Conservation (phyloP, 768 basidiomycete genomes). For the Inosperma sp. region DNA sequence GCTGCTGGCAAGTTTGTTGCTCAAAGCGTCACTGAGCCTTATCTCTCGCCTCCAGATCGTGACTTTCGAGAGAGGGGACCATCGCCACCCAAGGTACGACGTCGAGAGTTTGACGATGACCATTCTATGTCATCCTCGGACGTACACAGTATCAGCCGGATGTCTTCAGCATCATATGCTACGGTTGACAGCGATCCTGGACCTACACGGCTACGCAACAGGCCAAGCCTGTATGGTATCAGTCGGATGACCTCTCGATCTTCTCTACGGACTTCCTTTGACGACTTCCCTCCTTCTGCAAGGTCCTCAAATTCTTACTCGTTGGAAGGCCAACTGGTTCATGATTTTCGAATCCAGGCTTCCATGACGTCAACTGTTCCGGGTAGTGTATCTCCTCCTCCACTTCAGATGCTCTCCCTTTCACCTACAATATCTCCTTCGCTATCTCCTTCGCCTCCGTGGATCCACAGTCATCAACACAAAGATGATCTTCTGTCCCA, state of each 20-base stretch:
- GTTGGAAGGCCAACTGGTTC: conserved; percentile 66
- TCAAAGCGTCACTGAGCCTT: conserved; percentile 21
- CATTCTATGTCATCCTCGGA: conserved; percentile 90
- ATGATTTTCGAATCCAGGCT: conserved; percentile 69
- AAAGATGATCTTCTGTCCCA: conserved; percentile 32
- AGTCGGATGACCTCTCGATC: conserved; percentile 75
- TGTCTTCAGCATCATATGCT: conserved; percentile 76
- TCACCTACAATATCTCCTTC: conserved; percentile 58
- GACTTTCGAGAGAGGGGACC: conserved; percentile 44
- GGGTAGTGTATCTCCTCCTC: conserved; percentile 70
- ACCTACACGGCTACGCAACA: conserved; percentile 59
- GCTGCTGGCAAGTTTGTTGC: conserved; percentile 53
- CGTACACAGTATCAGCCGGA: conserved; percentile 65
- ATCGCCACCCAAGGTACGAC: conserved; percentile 69
- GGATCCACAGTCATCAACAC: conserved; percentile 45
- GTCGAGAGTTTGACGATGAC: conserved; percentile 84
- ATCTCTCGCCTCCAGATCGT: conserved; percentile 26
- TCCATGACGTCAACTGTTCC: conserved; percentile 60
- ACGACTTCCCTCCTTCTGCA: conserved; percentile 67
- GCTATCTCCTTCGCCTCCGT: conserved; percentile 46
- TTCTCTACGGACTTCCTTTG: conserved; percentile 68
- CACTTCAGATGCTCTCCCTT: conserved; percentile 68
- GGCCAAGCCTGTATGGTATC: conserved; percentile 59
- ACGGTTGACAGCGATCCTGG: conserved; percentile 88
- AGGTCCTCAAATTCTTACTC: conserved; percentile 80